Evolutionary conservation across 768 basidiomycete species (phyloP), one percentile per base, ranked within the genome.

Genomic region (Suillus fuscotomentosus): DNA sequence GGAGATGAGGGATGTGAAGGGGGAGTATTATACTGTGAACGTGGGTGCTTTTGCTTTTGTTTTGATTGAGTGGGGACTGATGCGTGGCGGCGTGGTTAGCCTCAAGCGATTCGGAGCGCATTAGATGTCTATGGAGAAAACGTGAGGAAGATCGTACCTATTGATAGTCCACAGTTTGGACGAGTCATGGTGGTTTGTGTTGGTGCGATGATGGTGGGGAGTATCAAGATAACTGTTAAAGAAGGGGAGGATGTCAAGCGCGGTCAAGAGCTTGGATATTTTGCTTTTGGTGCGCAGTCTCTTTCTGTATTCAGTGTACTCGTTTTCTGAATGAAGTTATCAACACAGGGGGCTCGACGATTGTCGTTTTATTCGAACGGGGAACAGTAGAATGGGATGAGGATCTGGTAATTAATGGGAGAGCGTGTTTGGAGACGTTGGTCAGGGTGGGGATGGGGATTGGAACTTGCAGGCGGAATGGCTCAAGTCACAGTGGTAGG

Each of bases 1-100:
- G 20, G 81, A 81, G 41, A 94, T 95, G 87, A 88, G 86, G 7
- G 84, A 91, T 70, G 91, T 98, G 62, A 68, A 87, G 3, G 97
- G 97, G 7, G 94, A 97, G 71, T 98, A 97, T 76, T 99, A 97
- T 76, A 98, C 97, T 0, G 97, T 97, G 66, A 97, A 95, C 63
- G 91, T 92, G 68, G 59, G 86, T 79, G 3, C n/a, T 51, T 22
- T 13, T 5, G 0, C 20, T 54, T 15, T 47, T 39, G 6, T 36
- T 31, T 66, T 34, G 31, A 39, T 15, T 22, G 39, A 36, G 4
- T 20, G 15, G 53, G 55, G 22, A 24, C 56, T 57, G 4, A 41
- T 47, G 13, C 36, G 57, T 62, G 27, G 14, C 22, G 10, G 10
- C 50, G 3, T 60, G 31, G 38, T 60, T 59, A 95, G 89, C 94